phyloP scores from a whole-genome alignment of 768 basidiomycete species.

The Agrocybe pediades region DNA sequence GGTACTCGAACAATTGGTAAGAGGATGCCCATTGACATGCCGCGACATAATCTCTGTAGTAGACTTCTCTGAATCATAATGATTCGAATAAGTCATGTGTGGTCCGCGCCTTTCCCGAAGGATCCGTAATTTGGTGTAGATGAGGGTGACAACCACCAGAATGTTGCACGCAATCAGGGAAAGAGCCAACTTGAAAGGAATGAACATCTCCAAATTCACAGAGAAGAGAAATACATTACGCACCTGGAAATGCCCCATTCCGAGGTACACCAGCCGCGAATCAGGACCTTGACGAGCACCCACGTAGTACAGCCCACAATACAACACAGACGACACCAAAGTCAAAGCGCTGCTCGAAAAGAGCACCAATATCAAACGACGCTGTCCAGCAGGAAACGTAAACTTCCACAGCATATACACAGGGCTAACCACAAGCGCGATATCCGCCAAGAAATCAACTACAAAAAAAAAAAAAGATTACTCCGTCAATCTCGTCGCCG shows the following conservation, averaged over 20 bases:
- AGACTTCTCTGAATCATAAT: background rate
- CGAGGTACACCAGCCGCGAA: background rate
- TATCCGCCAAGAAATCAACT: constrained; percentile 28
- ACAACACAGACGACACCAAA: constrained; percentile 10
- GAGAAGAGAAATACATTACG: background rate
- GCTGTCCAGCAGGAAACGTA: constrained; percentile 19
- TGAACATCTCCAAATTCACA: background rate
- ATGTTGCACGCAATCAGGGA: constrained; percentile 4
- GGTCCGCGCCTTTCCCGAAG: background rate
- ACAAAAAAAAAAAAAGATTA: background rate
- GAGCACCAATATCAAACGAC: constrained; percentile 22
- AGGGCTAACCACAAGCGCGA: constrained; percentile 24
- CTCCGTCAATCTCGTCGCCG: too few species aligned
- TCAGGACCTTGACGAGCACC: background rate
- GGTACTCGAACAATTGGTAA: too few species aligned
- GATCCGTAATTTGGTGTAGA: background rate
- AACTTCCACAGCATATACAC: constrained; percentile 25
- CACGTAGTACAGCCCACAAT: constrained; percentile 1
- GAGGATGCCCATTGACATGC: too few species aligned
- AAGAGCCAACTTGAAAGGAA: background rate
- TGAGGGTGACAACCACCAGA: constrained; percentile 5
- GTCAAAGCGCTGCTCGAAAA: constrained; percentile 26
- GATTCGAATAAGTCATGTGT: background rate
- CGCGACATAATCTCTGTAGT: background rate
- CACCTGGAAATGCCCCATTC: constrained; percentile 9